Percentiles rank a stretch among this genome's conserved stretches.
These are phyloP conservation scores for Penicillium sclerotigenum DNA, from an alignment of 2,329 filamentous ascomycete species.

Conservation along the genomic window DNA sequence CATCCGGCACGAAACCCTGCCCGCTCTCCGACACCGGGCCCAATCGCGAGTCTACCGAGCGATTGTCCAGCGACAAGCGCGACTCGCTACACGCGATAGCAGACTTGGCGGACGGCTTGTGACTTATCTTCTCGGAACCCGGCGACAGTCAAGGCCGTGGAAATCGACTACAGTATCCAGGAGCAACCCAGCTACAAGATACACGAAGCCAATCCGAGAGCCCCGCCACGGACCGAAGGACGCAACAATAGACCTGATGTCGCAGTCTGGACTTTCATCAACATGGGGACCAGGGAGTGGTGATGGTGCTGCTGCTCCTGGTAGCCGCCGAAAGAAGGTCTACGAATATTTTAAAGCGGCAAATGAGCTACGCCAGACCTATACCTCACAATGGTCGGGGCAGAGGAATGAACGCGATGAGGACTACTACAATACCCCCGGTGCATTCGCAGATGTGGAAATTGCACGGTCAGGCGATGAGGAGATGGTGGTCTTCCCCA, in stretches of 20 bases:
- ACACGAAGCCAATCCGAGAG: constrained; percentile 12
- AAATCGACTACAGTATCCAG: constrained; percentile 7
- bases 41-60: constrained; percentile 76
- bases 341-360: constrained; percentile 69
- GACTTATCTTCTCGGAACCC: constrained; percentile 25
- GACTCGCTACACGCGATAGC: constrained; percentile 48
- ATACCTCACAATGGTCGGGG: constrained; percentile 54
- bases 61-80: constrained; percentile 63
- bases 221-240: constrained; percentile 19
- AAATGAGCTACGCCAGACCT: constrained; percentile 67
- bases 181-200: constrained; percentile 5
- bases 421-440: constrained; percentile 59
- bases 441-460: constrained; percentile 79
- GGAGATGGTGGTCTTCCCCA: constrained; percentile 93
- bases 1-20: constrained; percentile 73
- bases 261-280: constrained; percentile 23
- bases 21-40: constrained; percentile 64
- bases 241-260: constrained; percentile 22
- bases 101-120: constrained; percentile 23
- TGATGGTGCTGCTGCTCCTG: constrained; percentile 51
- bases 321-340: constrained; percentile 73
- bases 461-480: constrained; percentile 77
- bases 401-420: constrained; percentile 49
- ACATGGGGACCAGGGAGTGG: constrained; percentile 25
- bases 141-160: constrained; percentile 20